These are phyloP conservation scores for Paecilomyces formosus DNA, from an alignment of 2,329 filamentous ascomycete species.

Conservation along the genomic window DNA sequence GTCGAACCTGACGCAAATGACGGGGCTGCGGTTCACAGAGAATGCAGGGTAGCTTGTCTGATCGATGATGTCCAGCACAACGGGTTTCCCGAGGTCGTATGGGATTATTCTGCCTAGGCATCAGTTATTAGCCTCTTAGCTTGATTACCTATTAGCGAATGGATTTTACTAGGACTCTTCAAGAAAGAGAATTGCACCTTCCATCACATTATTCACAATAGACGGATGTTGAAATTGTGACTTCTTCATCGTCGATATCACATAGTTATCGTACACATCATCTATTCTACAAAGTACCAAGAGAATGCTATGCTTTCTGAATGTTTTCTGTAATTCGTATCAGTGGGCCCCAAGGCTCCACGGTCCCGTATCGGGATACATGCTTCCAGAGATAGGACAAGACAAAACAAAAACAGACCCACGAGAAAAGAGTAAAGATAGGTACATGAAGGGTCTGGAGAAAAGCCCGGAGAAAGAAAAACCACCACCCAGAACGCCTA, in stretches of 20 bases:
- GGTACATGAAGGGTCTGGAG: background rate
- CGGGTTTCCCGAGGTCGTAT: constrained; percentile 10
- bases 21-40: background rate
- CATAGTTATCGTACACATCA: background rate
- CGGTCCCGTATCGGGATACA: background rate
- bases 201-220: background rate
- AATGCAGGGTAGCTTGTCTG: constrained; percentile 8
- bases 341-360: background rate
- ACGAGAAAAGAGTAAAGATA: background rate
- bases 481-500: background rate
- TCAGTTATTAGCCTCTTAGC: background rate
- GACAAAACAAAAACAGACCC: background rate
- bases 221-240: background rate
- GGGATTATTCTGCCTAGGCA: background rate
- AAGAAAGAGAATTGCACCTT: too few relatives aligned
- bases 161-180: too few relatives aligned
- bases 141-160: background rate
- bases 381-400: background rate
- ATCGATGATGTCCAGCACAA: constrained; percentile 9
- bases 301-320: background rate
- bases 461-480: background rate
- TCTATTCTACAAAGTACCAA: background rate
- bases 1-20: background rate
- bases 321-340: background rate
- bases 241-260: background rate